A percentile compares a stretch with the other conserved stretches of the same genome.
These are phyloP conservation scores for Fusarium longipes DNA, from an alignment of 2,329 filamentous ascomycete genomes.

Conservation along the genomic window DNA sequence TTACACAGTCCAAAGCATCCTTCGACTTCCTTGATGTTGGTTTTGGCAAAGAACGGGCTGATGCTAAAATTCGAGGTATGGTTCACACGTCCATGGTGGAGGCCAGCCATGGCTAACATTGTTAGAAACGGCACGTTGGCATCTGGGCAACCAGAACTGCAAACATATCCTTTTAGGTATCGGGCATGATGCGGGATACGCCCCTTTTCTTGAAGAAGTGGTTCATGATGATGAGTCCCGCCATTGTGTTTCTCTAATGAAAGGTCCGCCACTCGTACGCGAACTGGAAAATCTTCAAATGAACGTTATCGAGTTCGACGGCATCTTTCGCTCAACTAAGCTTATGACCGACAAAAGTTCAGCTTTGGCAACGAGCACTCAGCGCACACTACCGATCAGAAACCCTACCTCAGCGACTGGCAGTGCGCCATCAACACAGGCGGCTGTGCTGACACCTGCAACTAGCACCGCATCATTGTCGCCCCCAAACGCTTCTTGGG, in stretches of 20 bases:
- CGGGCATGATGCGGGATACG: constrained; percentile 71
- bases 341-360: constrained; percentile 52
- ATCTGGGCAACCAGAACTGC: constrained; percentile 70
- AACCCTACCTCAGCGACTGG: constrained; percentile 20
- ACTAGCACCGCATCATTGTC: constrained; percentile 43
- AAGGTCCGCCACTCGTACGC: constrained; percentile 63
- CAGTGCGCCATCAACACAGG: constrained; percentile 18
- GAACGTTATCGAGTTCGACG: constrained; percentile 59
- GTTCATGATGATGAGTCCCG: constrained; percentile 57
- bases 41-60: constrained; percentile 66
- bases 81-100: not conserved
- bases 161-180: constrained; percentile 70
- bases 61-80: constrained; percentile 70
- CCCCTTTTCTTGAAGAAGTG: constrained; percentile 68
- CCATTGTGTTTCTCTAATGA: constrained; percentile 63
- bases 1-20: constrained; percentile 67
- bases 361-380: not conserved
- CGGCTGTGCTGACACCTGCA: constrained; percentile 40
- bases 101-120: constrained; percentile 15
- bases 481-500: constrained; percentile 45
- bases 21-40: constrained; percentile 75
- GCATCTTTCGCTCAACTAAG: constrained; percentile 66
- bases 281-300: constrained; percentile 62
- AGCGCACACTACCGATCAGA: constrained; percentile 6
- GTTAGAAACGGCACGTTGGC: constrained; percentile 64